Conservation (phyloP, 2,329 filamentous ascomycete genomes). For the Colletotrichum graminicola region DNA sequence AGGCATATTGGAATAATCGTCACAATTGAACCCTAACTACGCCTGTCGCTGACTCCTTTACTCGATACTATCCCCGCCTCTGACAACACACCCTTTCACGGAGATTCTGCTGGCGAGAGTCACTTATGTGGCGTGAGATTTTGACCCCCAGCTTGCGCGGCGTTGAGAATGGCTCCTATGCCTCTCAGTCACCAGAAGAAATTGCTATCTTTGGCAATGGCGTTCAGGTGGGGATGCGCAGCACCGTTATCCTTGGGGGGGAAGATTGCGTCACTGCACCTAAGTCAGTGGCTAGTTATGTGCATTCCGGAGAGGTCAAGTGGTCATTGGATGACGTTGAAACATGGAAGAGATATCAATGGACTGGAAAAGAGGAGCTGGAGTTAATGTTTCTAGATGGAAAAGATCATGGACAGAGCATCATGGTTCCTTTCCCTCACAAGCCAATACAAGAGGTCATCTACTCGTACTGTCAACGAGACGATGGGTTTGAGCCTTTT, state of each 20-base stretch:
- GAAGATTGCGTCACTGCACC: constrained; percentile 45
- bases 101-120: constrained; percentile 79
- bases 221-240: constrained; percentile 48
- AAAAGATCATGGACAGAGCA: constrained; percentile 45
- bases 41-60: no score
- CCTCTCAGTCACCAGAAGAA: constrained; percentile 26
- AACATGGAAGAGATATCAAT: constrained; percentile 33
- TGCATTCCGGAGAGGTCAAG: constrained; percentile 43
- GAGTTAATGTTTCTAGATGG: constrained; percentile 46
- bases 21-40: no score
- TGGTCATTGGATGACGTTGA: constrained; percentile 36
- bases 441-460: constrained; percentile 33
- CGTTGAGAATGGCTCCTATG: constrained; percentile 29
- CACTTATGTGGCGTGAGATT: constrained; percentile 78
- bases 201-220: constrained; percentile 32
- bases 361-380: constrained; percentile 45
- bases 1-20: no score
- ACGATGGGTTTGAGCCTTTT: constrained; percentile 33
- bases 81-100: constrained; percentile 71
- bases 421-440: constrained; percentile 31
- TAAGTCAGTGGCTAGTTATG: constrained; percentile 44
- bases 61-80: no score
- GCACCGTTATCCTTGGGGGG: constrained; percentile 45
- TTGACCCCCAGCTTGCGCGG: constrained; percentile 49
- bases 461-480: constrained; percentile 32